Conservation (phyloP, 1,139 yeast species). For the Hyphopichia wangnamkhiaoensis region DNA sequence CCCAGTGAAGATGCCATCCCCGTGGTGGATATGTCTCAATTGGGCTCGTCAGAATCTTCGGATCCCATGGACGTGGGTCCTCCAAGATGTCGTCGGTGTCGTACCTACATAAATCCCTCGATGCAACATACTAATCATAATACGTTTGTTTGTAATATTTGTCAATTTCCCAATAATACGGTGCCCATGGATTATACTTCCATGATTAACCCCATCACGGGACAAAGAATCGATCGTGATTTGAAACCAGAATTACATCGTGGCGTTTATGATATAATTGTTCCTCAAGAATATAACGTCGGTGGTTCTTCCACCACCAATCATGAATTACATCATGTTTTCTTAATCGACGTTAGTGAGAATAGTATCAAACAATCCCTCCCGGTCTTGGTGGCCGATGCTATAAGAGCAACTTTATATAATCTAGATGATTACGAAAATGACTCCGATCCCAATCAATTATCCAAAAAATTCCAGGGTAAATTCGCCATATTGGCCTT, state of each 20-base stretch:
- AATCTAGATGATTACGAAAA: slow-evolving; percentile 15
- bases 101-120: slow-evolving; percentile 85
- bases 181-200: slow-evolving; percentile 70
- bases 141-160: slow-evolving; percentile 79
- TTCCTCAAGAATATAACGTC: slow-evolving; percentile 71
- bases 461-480: slow-evolving; percentile 38
- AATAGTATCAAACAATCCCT: slow-evolving; percentile 64
- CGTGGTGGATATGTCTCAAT: slow-evolving; percentile 57
- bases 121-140: slow-evolving; percentile 71
- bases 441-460: slow-evolving; percentile 17
- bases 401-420: slow-evolving; percentile 62
- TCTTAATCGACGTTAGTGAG: slow-evolving; percentile 73
- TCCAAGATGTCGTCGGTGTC: slow-evolving; percentile 87
- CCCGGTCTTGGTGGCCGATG: slow-evolving; percentile 69
- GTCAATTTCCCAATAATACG: slow-evolving; percentile 70
- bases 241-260: slow-evolving; percentile 73
- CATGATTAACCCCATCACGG: slow-evolving; percentile 59
- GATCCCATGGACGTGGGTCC: slow-evolving; percentile 58
- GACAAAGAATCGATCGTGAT: slow-evolving; percentile 61
- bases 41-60: slow-evolving; percentile 22
- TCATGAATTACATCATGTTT: slow-evolving; percentile 65
- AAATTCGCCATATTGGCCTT: slow-evolving; percentile 73
- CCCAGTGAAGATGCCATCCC: slow-evolving; percentile 62
- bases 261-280: slow-evolving; percentile 86
- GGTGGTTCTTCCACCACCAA: slow-evolving; percentile 29